Evolutionary conservation across 257 asterid species (phyloP).

Genomic region (Cruciata laevipes): DNA sequence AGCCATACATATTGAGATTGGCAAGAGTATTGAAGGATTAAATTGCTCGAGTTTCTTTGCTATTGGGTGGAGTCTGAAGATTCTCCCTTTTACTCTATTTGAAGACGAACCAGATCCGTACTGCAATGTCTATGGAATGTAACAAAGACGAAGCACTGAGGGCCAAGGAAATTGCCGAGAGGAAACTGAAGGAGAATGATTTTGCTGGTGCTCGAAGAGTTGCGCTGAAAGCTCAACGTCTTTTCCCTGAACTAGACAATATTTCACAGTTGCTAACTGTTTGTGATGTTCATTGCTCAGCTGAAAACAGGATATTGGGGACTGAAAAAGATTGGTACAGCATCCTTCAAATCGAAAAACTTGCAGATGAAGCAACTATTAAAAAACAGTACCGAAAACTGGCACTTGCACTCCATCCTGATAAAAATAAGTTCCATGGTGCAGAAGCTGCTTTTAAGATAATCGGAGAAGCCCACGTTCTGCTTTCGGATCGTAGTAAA

Average conservation of each 20-base stretch:
- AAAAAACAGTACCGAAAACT: constrained; percentile 72
- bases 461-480: constrained; percentile 63
- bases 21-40: neutral
- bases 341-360: constrained; percentile 57
- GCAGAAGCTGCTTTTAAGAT: constrained; percentile 90
- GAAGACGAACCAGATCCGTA: constrained; percentile 7
- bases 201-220: constrained; percentile 59
- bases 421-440: constrained; percentile 79
- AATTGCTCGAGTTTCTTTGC: neutral
- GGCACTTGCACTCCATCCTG: constrained; percentile 82
- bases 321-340: constrained; percentile 74
- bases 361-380: constrained; percentile 50
- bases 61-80: neutral
- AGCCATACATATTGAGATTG: neutral
- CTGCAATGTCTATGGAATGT: constrained; percentile 52
- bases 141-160: constrained; percentile 78
- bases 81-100: neutral
- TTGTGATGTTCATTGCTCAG: constrained; percentile 72
- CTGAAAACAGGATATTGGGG: constrained; percentile 36
- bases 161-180: constrained; percentile 64
- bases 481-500: constrained; percentile 56
- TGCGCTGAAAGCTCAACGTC: constrained; percentile 57
- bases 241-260: constrained; percentile 72
- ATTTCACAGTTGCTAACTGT: constrained; percentile 56
- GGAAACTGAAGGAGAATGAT: constrained; percentile 53